Evolutionary conservation across 306 rosid genomes (phyloP).

Genomic region (Gastrolobium bilobum): DNA sequence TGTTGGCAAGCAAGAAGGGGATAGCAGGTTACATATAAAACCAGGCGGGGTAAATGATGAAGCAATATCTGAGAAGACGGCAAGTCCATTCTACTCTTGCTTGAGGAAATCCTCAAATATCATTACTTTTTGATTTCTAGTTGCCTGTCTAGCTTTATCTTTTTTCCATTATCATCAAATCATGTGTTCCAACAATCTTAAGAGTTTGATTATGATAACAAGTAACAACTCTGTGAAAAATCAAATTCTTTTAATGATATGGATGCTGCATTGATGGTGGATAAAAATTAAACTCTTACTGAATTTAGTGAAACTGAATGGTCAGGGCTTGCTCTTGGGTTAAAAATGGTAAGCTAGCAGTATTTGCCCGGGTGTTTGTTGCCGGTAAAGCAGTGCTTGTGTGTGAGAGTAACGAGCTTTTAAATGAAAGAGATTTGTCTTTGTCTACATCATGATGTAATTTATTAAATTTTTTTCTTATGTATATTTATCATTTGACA

Average conservation of each 20-base stretch:
- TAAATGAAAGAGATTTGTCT: neutral
- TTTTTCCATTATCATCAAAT: constrained; percentile 38
- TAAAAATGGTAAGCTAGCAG: neutral
- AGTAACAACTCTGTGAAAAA: neutral
- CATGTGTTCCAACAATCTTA: constrained; percentile 32
- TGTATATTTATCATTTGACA: constrained; percentile 56
- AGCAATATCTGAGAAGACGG: constrained; percentile 70
- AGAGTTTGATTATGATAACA: constrained; percentile 25
- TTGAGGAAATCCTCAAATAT: constrained; percentile 29
- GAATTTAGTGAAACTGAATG: constrained; percentile 34
- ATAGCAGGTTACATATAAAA: constrained; percentile 50
- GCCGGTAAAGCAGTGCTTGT: constrained; percentile 23
- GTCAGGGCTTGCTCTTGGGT: neutral
- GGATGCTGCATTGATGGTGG: neutral
- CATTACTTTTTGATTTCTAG: constrained; percentile 19
- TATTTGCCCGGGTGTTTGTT: neutral
- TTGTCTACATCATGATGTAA: constrained; percentile 1
- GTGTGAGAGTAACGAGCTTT: neutral
- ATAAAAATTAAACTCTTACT: constrained; percentile 9
- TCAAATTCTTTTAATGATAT: constrained; percentile 35
- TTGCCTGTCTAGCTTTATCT: neutral
- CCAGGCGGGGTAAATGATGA: constrained; percentile 57
- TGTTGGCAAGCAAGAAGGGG: constrained; percentile 51
- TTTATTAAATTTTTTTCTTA: constrained; percentile 23
- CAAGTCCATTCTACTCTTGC: constrained; percentile 58